Conservation (phyloP, 176 grass and related monocot genomes). For the Phragmites australis region DNA sequence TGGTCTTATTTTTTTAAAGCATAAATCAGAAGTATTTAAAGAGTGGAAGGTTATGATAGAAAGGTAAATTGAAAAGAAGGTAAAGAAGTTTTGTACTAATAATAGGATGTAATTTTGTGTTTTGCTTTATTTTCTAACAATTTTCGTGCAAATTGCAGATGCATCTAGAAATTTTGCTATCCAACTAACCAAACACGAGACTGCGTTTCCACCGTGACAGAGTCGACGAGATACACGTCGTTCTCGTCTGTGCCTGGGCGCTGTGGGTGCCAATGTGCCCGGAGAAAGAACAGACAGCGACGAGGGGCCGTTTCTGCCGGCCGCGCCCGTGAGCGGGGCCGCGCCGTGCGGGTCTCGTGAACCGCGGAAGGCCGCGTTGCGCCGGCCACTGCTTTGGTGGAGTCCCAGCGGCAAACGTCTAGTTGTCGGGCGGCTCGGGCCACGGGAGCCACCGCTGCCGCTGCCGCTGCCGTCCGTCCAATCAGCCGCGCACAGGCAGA, state of each 20-base stretch:
- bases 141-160: no score
- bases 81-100: no score
- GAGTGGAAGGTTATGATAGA: no score
- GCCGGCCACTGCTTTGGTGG: conserved; percentile 20
- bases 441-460: background rate
- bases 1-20: no score
- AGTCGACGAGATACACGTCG: background rate
- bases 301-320: background rate
- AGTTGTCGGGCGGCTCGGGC: background rate
- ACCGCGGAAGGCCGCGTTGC: background rate
- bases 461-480: background rate
- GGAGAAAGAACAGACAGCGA: background rate
- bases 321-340: background rate
- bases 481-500: background rate
- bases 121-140: no score
- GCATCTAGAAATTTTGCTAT: background rate
- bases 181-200: background rate
- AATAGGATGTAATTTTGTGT: no score
- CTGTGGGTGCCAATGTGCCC: background rate
- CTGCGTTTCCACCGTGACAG: background rate
- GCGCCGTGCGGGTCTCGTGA: conserved; percentile 39
- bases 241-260: background rate
- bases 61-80: no score
- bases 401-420: conserved; percentile 2
- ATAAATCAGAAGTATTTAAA: no score